Conservation (phyloP, 1,284 basidiomycete species). For the Cutaneotrichosporon sp. region DNA sequence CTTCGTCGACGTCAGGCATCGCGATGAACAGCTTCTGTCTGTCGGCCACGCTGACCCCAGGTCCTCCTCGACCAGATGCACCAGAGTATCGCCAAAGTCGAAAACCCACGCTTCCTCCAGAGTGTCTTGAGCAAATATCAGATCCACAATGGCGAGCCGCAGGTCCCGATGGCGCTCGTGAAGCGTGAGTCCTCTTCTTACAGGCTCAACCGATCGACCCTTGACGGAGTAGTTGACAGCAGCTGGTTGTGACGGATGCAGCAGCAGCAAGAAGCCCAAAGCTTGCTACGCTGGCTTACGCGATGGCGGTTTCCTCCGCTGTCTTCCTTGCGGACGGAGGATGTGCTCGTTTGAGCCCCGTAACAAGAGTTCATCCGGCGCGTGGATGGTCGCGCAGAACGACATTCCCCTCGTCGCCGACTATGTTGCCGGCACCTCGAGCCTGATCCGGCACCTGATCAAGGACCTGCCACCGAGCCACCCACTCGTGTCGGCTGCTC, state of each 20-base stretch:
- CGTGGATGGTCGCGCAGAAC: constrained; percentile 9
- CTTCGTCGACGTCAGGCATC: background rate
- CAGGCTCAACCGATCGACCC: background rate
- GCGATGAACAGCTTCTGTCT: background rate
- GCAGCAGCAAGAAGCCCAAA: constrained; percentile 1
- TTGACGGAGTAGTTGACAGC: background rate
- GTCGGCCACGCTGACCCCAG: background rate
- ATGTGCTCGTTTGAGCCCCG: constrained; percentile 10
- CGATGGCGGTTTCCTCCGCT: constrained; percentile 6
- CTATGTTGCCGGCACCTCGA: constrained; percentile 3
- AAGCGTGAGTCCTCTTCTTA: background rate
- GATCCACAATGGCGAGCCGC: background rate
- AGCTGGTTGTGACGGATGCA: constrained; percentile 6
- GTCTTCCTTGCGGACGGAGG: constrained; percentile 6
- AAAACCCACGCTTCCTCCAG: constrained; percentile 9
- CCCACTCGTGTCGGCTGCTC: background rate
- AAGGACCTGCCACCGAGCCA: constrained; percentile 7
- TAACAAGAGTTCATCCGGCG: constrained; percentile 6
- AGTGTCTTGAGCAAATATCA: constrained; percentile 6
- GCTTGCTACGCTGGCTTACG: constrained; percentile 3
- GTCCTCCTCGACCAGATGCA: constrained; percentile 7
- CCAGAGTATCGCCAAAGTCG: constrained; percentile 8
- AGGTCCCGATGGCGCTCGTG: constrained; percentile 1
- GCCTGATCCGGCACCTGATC: background rate
- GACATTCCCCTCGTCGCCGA: constrained; percentile 10